phyloP scores from a whole-genome alignment of 2,329 filamentous ascomycete species.

The Aspergillus sp. region DNA sequence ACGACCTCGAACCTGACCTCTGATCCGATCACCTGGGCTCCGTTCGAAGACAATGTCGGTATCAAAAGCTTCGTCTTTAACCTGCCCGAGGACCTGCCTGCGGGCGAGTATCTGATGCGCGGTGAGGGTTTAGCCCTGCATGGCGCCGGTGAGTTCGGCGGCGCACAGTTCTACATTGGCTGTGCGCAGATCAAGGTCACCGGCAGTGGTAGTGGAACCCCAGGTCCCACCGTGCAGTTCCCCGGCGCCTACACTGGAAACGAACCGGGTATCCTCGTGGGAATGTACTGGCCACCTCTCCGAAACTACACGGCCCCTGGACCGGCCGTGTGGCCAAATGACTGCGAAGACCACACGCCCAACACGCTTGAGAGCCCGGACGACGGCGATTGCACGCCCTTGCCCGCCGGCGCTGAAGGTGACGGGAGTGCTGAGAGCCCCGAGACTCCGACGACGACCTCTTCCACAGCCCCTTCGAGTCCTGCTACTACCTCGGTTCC shows the following conservation, averaged over 20 bases:
- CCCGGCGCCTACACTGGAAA: constrained; percentile 10
- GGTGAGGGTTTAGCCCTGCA: constrained; percentile 12
- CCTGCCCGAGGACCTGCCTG: constrained; percentile 1
- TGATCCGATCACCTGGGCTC: constrained; percentile 7
- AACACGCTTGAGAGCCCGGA: neutral
- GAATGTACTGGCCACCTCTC: constrained; percentile 5
- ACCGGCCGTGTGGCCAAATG: constrained; percentile 12
- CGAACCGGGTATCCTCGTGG: constrained; percentile 7
- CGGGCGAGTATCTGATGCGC: constrained; percentile 14
- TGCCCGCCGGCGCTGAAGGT: neutral
- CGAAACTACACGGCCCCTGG: constrained; percentile 15
- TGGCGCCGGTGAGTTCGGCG: constrained; percentile 2
- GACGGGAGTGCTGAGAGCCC: neutral
- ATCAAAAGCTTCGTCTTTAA: constrained; percentile 10
- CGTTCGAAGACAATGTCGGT: neutral
- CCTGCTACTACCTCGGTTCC: neutral
- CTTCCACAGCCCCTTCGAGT: neutral
- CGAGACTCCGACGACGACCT: neutral
- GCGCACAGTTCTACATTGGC: constrained; percentile 12
- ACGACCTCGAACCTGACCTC: constrained; percentile 7
- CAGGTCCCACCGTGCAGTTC: constrained; percentile 8
- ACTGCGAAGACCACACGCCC: constrained; percentile 11
- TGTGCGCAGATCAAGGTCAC: constrained; percentile 15
- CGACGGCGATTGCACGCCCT: constrained; percentile 10
- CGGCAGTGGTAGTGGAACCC: constrained; percentile 5